Base-by-base conservation (phyloP, 2,329 filamentous ascomycete genomes). In the Pseudocercospora vitis region DNA sequence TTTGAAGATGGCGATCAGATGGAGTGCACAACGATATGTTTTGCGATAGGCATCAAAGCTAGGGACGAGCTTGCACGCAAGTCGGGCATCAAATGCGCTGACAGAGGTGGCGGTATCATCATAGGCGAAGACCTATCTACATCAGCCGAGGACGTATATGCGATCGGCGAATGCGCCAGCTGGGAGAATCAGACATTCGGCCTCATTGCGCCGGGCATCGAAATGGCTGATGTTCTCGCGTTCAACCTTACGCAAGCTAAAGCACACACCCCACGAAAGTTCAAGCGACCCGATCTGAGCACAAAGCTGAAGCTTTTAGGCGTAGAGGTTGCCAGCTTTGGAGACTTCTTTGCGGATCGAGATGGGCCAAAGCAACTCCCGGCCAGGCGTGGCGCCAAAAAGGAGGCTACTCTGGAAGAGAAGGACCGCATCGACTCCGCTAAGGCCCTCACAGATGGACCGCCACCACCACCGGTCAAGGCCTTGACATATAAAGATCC, bases 311-410 rank as follows among this genome's bases (percentile, higher is more conserved):
- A 96, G 76, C 77, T 96, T 0, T 78, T 96, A 0, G 91, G 91
- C 0, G 89, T 96, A 7, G 89, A 96, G 61, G 91, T 96, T 3
- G 91, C 91, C 14, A 94, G 88, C 66, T 96, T 96, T 67, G 91
- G 91, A 0, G 91, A 96, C 68, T 96, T 91, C 76, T 96, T 96
- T 61, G 91, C 91, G 0, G 91, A 96, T 64, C 78, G 88, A 24
- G 88, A 95, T 66, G 90, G 90, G 0, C 89, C 89, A 0, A 87
- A 86, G 59, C 79, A 84, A 42, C 74, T 92, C n/a, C 90, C 89
- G 0, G 78, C 79, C 2, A 80, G 79, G 56, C 73, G 74, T 39
- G 68, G 71, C 48, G 78, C 70, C 3, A 78, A 73, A 59, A 78
- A 76, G 61, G 73, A 76, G 48, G 71, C 68, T 24, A 64, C 57